Base-by-base conservation (phyloP, 176 grass and related monocot genomes). In the Typha latifolia region DNA sequence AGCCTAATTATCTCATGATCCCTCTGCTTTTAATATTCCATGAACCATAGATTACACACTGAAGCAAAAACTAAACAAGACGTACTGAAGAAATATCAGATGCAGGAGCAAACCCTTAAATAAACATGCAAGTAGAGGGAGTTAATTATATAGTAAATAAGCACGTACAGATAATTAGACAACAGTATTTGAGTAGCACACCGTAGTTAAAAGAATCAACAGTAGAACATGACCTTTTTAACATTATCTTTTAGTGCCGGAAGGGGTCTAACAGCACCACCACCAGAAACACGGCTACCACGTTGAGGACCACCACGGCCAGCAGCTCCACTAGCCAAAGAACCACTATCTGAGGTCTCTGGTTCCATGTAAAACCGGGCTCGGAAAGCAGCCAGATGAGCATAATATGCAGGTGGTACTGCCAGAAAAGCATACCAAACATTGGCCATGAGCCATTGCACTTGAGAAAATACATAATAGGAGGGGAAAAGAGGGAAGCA, bases 141-240 rank as follows among this genome's bases (percentile, higher is more conserved):
- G 26, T 23, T 66, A n/a, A 62, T 62, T 62, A 18, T 14, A 8
- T 1, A 11, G 66, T 37, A 24, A 32, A 74, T 49, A 63, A 27
- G 49, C 2, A 2, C 62, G 24, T 3, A 12, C 21, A 19, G 37
- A 3, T 6, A 51, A 51, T 12, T 18, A 48, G 66, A 62, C 32
- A 64, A 43, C 21, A 37, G 34, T 12, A 32, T 51, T 1, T 49
- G 14, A 59, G 62, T 49, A 51, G 16, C 31, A 52, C 26, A n/a
- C 0, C 1, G 2, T 37, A 72, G 8, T 48, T 3, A 0, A 31
- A 55, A 37, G 32, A 15, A 15, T 87, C 73, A 96, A 57, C 91
- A 96, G 56, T 96, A 96, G 68, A 91, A 96, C 91, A 96, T 96
- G 59, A 90, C 91, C 16, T 15, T 86, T 76, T 96, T 96, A 8